Percentiles rank a stretch among this genome's conserved stretches.
phyloP scores from a whole-genome alignment of 2,329 filamentous ascomycete species.

The Exophiala phaeomuriformis region DNA sequence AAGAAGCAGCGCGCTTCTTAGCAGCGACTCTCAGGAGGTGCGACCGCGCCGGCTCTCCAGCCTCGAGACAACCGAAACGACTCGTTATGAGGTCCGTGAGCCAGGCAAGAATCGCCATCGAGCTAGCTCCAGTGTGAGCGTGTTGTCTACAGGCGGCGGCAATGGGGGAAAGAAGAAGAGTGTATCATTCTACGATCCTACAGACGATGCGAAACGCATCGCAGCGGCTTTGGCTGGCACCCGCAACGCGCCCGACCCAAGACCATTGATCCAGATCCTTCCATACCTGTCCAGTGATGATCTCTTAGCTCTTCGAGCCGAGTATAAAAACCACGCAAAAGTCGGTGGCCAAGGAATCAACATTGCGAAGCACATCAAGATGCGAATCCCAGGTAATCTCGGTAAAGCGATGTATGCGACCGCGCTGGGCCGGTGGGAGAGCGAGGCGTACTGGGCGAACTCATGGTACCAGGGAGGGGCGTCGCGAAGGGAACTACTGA shows the following conservation, averaged over 20 bases:
- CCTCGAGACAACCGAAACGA: slow-evolving; percentile 8
- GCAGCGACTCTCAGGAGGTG: slow-evolving; percentile 8
- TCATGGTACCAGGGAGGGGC: slow-evolving; percentile 92
- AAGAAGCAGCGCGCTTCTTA: neutral
- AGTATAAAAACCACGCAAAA: slow-evolving; percentile 88
- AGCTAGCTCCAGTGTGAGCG: slow-evolving; percentile 11
- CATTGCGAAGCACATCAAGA: slow-evolving; percentile 46
- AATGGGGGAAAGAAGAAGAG: slow-evolving; percentile 39
- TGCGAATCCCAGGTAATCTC: slow-evolving; percentile 51
- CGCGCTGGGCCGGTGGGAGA: slow-evolving; percentile 82
- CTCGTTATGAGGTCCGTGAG: slow-evolving; percentile 10
- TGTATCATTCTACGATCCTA: slow-evolving; percentile 75
- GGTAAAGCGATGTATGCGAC: slow-evolving; percentile 90
- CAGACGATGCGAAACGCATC: slow-evolving; percentile 67
- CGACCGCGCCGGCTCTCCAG: slow-evolving; percentile 13
- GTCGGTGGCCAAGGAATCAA: slow-evolving; percentile 44
- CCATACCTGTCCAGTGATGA: slow-evolving; percentile 81
- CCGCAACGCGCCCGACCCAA: slow-evolving; percentile 59
- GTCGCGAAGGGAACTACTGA: slow-evolving; percentile 77
- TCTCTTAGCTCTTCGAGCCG: slow-evolving; percentile 72
- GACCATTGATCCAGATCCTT: slow-evolving; percentile 71
- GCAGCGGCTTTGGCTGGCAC: slow-evolving; percentile 62
- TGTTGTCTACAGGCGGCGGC: slow-evolving; percentile 13
- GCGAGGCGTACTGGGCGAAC: slow-evolving; percentile 95
- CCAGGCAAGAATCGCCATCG: slow-evolving; percentile 15